These are phyloP conservation scores for Pestalotiopsis fici DNA, from an alignment of 2,329 filamentous ascomycete species.

Conservation along the genomic window DNA sequence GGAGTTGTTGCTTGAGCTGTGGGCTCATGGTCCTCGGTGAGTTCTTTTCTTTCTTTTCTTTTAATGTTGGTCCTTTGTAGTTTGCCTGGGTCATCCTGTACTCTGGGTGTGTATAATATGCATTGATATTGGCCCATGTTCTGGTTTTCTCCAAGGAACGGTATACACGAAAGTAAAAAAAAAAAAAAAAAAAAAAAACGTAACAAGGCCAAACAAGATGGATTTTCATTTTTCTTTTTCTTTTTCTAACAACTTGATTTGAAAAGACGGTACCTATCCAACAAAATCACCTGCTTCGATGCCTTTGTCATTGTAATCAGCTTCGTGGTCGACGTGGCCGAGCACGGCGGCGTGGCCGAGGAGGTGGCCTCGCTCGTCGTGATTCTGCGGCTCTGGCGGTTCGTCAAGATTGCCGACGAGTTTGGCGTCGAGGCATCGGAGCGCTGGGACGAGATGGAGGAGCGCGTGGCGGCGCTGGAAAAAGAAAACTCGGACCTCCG, in stretches of 20 bases:
- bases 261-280: constrained; percentile 60
- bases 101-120: too few relatives aligned
- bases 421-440: constrained; percentile 64
- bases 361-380: constrained; percentile 69
- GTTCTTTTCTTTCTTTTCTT: constrained; percentile 16
- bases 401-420: constrained; percentile 73
- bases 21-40: constrained; percentile 62
- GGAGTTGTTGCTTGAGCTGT: constrained; percentile 60
- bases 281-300: constrained; percentile 66
- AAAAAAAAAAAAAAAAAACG: too few relatives aligned
- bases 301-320: constrained; percentile 61
- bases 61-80: too few relatives aligned
- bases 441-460: constrained; percentile 58
- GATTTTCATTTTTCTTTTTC: too few relatives aligned
- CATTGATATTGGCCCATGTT: too few relatives aligned
- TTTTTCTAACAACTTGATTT: too few relatives aligned
- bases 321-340: constrained; percentile 62
- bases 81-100: too few relatives aligned
- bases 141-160: too few relatives aligned
- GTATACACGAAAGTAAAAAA: too few relatives aligned
- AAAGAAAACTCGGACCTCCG: constrained; percentile 41
- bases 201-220: not conserved
- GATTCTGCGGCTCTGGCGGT: constrained; percentile 66
- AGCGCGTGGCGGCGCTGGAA: constrained; percentile 52
- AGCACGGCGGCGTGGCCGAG: constrained; percentile 56